Evolutionary conservation across 2,329 filamentous ascomycete species (phyloP).

Genomic region (Epichloe scottii): DNA sequence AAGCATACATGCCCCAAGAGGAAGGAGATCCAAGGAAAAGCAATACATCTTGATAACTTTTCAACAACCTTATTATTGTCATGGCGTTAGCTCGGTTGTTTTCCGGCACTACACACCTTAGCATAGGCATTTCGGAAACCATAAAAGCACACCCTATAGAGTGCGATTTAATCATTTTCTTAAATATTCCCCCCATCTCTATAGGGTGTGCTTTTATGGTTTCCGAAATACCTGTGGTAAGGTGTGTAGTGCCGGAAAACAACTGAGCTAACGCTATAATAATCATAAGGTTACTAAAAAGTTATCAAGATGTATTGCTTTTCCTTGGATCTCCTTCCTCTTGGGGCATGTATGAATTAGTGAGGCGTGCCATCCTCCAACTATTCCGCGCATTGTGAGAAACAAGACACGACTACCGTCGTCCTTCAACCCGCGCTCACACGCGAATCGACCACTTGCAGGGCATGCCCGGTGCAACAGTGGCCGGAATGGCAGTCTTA

Average conservation of each 20-base stretch:
- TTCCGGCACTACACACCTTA: not conserved
- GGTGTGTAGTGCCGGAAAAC: not conserved
- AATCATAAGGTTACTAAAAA: not conserved
- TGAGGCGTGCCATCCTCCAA: too few species aligned
- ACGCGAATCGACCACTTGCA: not conserved
- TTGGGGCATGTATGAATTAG: too few species aligned
- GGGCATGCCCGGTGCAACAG: not conserved
- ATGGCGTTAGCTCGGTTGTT: not conserved
- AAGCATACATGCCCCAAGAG: not conserved
- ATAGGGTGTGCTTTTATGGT: not conserved
- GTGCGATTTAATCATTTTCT: too few species aligned
- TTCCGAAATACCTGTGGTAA: slow-evolving; percentile 1
- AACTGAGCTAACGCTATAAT: not conserved
- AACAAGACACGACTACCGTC: not conserved
- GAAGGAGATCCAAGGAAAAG: not conserved
- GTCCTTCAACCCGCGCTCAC: not conserved
- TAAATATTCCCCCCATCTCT: too few species aligned
- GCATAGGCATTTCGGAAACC: not conserved
- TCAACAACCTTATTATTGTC: not conserved
- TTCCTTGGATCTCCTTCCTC: not conserved
- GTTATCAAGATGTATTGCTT: too few species aligned
- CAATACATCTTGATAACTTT: not conserved
- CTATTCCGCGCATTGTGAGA: not conserved
- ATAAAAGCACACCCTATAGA: not conserved
- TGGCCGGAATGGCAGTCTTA: slow-evolving; percentile 5